Base-by-base conservation (phyloP, 2,329 filamentous ascomycete species). In the Camillea tinctor region DNA sequence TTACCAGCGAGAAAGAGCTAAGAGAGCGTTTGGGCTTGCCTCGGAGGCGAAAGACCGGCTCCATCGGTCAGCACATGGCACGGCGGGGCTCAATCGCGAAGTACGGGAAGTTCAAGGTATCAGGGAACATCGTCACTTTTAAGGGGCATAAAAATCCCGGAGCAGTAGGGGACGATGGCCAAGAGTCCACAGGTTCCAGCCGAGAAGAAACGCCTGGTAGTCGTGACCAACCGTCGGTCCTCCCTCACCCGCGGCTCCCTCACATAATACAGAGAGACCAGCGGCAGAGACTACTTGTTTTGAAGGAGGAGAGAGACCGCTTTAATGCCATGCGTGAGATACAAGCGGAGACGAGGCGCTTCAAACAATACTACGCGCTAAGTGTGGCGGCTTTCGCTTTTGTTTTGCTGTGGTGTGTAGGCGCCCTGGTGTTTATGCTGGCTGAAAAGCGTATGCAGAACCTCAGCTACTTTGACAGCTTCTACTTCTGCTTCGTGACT, bases 401-500 rank as follows among this genome's bases (percentile, higher is more conserved):
- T n/a, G 24, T 26, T 13, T 19, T 40, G 17, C 36, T 57, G 13
- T 60, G 59, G 55, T 49, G 50, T 15, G 7, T 60, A n/a, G 59
- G 59, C 17, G 59, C 59, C 23, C 21, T 60, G 55, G 54, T 60
- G 13, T 60, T 60, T 40, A 52, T 60, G 55, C 55, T 23, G 9
- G 52, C 59, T 17, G 59, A 60, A 44, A 19, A 30, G 30, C 49
- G 50, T 3, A 54, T 50, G 50, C 54, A 60, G 52, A 22, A 55
- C n/a, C 23, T 57, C 9, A 30, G n/a, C 49, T 60, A 60, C 24
- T 60, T 57, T 20, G 59, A 60, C 22, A 51, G 36, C n/a, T 60
- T 60, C 21, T 60, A 60, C 20, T 60, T 60, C 51, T 60, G 59
- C 44, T 60, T 60, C 55, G 59, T 57, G 21, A 57, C 59, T 26